Percentiles rank a stretch among this genome's conserved stretches.
Conservation (phyloP, 2,329 filamentous ascomycete species). For the Fusarium gaditjirri region DNA sequence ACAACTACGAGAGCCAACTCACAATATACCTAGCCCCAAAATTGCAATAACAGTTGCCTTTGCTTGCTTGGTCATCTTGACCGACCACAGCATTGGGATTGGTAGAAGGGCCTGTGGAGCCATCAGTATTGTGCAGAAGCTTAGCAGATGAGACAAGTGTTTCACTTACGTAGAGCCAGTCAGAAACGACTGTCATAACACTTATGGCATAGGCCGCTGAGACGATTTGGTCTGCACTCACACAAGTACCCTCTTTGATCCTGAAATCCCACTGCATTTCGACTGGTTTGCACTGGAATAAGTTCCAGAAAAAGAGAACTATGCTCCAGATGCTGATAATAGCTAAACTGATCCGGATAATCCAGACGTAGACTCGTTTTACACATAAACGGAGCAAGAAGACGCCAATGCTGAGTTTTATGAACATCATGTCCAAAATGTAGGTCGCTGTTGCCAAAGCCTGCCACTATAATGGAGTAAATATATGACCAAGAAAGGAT, state of each 20-base stretch:
- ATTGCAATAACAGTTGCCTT: slow-evolving; percentile 63
- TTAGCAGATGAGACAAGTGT: background rate
- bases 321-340: slow-evolving; percentile 60
- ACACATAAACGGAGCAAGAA: slow-evolving; percentile 62
- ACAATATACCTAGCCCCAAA: slow-evolving; percentile 63
- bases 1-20: slow-evolving; percentile 20
- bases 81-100: slow-evolving; percentile 65
- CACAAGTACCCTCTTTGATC: slow-evolving; percentile 56
- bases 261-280: slow-evolving; percentile 64
- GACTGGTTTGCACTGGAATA: slow-evolving; percentile 63
- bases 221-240: slow-evolving; percentile 56
- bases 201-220: slow-evolving; percentile 63
- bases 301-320: slow-evolving; percentile 63
- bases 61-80: slow-evolving; percentile 63
- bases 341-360: slow-evolving; percentile 57
- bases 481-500: background rate
- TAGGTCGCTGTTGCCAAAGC: slow-evolving; percentile 62
- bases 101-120: slow-evolving; percentile 58
- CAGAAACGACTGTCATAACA: slow-evolving; percentile 63
- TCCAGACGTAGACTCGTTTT: slow-evolving; percentile 59
- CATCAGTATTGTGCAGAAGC: slow-evolving; percentile 10
- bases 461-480: slow-evolving; percentile 55
- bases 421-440: slow-evolving; percentile 65
- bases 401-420: slow-evolving; percentile 66
- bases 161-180: slow-evolving; percentile 61